Conservation (phyloP, 2,329 filamentous ascomycete species). For the Rhinocladiella mackenziei region DNA sequence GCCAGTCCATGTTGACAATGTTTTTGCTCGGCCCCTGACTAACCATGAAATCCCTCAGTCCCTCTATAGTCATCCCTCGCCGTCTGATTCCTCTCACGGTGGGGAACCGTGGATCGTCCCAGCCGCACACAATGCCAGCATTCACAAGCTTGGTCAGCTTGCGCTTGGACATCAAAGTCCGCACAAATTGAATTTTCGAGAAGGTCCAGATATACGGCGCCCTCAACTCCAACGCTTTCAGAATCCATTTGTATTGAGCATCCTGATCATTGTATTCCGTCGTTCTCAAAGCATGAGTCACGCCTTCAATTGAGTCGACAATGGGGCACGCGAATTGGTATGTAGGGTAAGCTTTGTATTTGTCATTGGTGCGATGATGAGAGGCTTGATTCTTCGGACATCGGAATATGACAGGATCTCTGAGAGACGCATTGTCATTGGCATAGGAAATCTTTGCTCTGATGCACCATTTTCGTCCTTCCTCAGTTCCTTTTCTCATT, state of each 20-base stretch:
- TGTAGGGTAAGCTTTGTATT: constrained; percentile 65
- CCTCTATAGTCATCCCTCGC: constrained; percentile 48
- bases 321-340: constrained; percentile 65
- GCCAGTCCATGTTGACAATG: constrained; percentile 49
- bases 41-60: constrained; percentile 48
- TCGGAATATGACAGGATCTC: constrained; percentile 95
- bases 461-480: constrained; percentile 83
- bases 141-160: constrained; percentile 51
- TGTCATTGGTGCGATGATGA: constrained; percentile 60
- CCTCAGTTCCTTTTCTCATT: constrained; percentile 81
- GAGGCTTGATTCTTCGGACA: constrained; percentile 63
- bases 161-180: constrained; percentile 49
- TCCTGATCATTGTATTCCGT: constrained; percentile 57
- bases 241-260: constrained; percentile 51
- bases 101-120: constrained; percentile 51
- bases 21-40: constrained; percentile 49
- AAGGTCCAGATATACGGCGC: constrained; percentile 50
- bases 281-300: constrained; percentile 62
- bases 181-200: constrained; percentile 51
- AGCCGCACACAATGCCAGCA: constrained; percentile 47
- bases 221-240: constrained; percentile 46
- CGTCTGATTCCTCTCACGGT: constrained; percentile 50
- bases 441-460: constrained; percentile 90
- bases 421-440: constrained; percentile 90
- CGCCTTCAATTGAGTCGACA: constrained; percentile 59